These are phyloP conservation scores for Mucor indicus DNA, from an alignment of 371 early-diverging fungal genomes.

Conservation along the genomic window DNA sequence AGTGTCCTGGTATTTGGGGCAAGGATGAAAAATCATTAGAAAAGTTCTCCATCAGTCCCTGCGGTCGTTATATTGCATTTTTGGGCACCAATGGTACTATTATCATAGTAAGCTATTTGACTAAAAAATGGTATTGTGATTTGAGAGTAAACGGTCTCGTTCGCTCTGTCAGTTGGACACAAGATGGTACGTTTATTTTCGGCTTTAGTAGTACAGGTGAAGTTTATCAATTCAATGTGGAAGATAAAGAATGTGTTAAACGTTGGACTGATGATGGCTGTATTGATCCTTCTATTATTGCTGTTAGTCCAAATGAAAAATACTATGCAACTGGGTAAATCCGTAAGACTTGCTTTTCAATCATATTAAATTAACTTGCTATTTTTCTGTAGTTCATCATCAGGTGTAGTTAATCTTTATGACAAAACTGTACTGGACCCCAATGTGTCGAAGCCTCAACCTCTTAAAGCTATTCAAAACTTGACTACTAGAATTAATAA, in stretches of 20 bases:
- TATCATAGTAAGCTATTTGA: conserved; percentile 68
- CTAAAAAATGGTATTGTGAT: conserved; percentile 83
- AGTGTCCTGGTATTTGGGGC: conserved; percentile 72
- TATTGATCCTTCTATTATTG: conserved; percentile 67
- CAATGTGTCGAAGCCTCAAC: conserved; percentile 50
- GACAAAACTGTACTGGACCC: conserved; percentile 46
- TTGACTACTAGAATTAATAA: conserved; percentile 78
- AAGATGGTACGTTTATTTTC: conserved; percentile 65
- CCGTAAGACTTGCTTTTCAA: background rate
- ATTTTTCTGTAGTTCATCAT: conserved; percentile 48
- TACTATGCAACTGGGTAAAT: conserved; percentile 82
- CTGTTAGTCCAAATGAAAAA: conserved; percentile 70
- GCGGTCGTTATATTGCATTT: conserved; percentile 71
- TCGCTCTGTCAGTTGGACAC: conserved; percentile 57
- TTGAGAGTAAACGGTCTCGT: conserved; percentile 85
- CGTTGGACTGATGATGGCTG: conserved; percentile 83
- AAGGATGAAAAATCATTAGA: conserved; percentile 65
- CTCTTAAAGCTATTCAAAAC: conserved; percentile 75
- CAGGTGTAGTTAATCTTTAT: conserved; percentile 91
- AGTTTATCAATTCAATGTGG: conserved; percentile 73
- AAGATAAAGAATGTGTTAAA: conserved; percentile 63
- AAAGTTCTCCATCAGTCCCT: conserved; percentile 60
- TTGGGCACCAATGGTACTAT: conserved; percentile 77
- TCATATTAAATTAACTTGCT: background rate
- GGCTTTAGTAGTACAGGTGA: conserved; percentile 64